These are phyloP conservation scores for Thelonectria rubi DNA, from an alignment of 2,329 filamentous ascomycete species.

Conservation along the genomic window DNA sequence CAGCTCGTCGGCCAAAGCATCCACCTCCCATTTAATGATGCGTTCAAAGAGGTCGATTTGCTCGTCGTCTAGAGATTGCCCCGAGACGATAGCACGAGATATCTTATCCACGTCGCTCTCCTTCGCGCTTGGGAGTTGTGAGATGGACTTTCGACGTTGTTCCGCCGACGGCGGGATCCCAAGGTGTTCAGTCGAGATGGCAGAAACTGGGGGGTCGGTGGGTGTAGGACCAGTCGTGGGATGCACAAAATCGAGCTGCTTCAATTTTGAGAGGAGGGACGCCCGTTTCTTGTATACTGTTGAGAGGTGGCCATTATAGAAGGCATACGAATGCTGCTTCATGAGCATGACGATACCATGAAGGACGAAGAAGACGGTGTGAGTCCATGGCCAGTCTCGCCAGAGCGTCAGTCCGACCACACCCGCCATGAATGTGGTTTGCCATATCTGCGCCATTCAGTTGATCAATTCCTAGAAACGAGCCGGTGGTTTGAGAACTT, in stretches of 20 bases:
- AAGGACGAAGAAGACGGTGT: conserved; percentile 79
- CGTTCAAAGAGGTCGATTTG: conserved; percentile 71
- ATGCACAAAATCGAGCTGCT: conserved; percentile 64
- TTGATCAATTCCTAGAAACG: neutral
- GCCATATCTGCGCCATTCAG: conserved; percentile 64
- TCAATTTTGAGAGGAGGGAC: conserved; percentile 58
- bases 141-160: conserved; percentile 54
- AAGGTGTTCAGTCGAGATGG: conserved; percentile 58
- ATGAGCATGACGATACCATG: conserved; percentile 80
- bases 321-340: conserved; percentile 85
- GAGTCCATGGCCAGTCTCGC: conserved; percentile 84
- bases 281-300: conserved; percentile 63
- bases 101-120: conserved; percentile 67
- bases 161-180: conserved; percentile 52
- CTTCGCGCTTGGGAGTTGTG: conserved; percentile 48
- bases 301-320: conserved; percentile 80
- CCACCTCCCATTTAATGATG: conserved; percentile 74
- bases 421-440: conserved; percentile 68
- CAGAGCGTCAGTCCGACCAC: conserved; percentile 73
- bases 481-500: conserved; percentile 34
- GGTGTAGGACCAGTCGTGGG: conserved; percentile 55
- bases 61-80: conserved; percentile 65
- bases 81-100: conserved; percentile 68
- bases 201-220: conserved; percentile 52
- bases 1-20: conserved; percentile 70